Conservation (phyloP, 2,329 filamentous ascomycete genomes). For the Dactylellina haptotyla region DNA sequence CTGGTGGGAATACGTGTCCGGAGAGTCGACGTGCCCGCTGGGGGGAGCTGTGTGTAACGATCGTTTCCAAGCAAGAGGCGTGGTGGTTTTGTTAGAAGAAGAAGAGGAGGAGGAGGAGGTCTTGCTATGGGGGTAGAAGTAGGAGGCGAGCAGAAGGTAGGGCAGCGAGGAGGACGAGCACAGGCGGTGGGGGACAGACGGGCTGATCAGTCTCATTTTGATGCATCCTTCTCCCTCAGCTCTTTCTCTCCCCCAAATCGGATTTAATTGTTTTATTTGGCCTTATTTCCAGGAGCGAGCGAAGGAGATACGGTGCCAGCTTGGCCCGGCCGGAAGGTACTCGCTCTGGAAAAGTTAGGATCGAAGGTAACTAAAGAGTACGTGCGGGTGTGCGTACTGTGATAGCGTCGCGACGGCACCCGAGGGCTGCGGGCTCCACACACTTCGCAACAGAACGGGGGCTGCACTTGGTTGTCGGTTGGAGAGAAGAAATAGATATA, state of each 20-base stretch:
- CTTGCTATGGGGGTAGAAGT: constrained; percentile 32
- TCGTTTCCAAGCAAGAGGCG: constrained; percentile 18
- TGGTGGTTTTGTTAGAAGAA: no score
- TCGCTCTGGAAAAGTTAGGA: not conserved
- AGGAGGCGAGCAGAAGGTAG: constrained; percentile 40
- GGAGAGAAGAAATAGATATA: not conserved
- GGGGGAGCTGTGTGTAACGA: constrained; percentile 41
- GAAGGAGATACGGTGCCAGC: not conserved
- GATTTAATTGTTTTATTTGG: not conserved
- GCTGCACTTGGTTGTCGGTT: no score
- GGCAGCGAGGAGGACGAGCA: constrained; percentile 11
- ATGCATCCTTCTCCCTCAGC: constrained; percentile 32
- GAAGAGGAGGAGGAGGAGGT: not conserved
- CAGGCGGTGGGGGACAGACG: constrained; percentile 34
- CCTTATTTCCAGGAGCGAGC: not conserved
- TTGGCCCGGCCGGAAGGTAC: not conserved
- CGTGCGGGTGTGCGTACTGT: no score
- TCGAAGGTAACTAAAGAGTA: not conserved
- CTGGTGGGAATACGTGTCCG: no score
- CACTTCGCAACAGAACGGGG: no score
- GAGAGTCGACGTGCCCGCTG: no score
- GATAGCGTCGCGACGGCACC: no score
- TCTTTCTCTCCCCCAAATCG: not conserved
- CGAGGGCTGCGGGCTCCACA: no score
- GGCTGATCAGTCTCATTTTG: constrained; percentile 54